Evolutionary conservation across 371 early-diverging fungal genomes (phyloP), one percentile per base, ranked within the genome.

Genomic region (Saksenaea oblongispora): DNA sequence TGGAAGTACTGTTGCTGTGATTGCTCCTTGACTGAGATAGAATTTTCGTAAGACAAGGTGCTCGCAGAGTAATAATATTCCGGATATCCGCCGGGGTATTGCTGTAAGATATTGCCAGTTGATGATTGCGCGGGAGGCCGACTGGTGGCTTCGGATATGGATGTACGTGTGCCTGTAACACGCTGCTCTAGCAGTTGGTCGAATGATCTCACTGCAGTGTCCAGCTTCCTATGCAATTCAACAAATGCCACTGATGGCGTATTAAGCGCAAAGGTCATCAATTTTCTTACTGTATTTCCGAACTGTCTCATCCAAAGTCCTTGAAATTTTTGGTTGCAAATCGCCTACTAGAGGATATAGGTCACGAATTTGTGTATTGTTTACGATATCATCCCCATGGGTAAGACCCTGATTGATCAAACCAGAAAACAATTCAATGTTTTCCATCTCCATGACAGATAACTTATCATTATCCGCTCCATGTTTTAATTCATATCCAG

Each of bases 131-230:
- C 37, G 57, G 13, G 4, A 7, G 10, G 9, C 37, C 31, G 31
- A 31, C 22, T 22, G 11, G 15, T 22, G 35, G 41, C 13, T 41
- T 58, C 17, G 2, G 17, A 24, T 5, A 22, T 47, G 22, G 64
- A 60, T 15, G n/a, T 47, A 26, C 67, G 27, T 26, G 67, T 65
- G 18, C 72, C 68, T 5, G 80, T 71, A 27, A 93, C 73, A 28
- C 89, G 85, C 65, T 92, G 86, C 58, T 92, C 90, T 39, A 94
- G 72, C 53, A 96, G 69, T 37, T 85, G 87, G 72, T 96, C 96
- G 63, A 95, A 96, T 22, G 91, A 78, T 70, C 84, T 89, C 18
- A 93, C 86, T 11, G 93, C 95, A n/a, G 85, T 81, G 41, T 90
- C 80, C 36, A 95, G 78, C 66, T 93, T 91, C 35, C 92, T 89